phyloP scores from a whole-genome alignment of 78 protist genomes.

The Dictyostelium discoideum region dicty_2.7 NC_007091.3:1825501-1826000 shows the following conservation, averaged over 20 bases:
- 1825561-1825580: constrained; percentile 35
- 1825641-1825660: constrained; percentile 54
- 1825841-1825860: not conserved
- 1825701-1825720: constrained; percentile 25
- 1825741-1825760: constrained; percentile 18
- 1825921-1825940: not conserved
- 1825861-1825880: not conserved
- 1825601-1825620: constrained; percentile 51
- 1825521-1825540: constrained; percentile 34
- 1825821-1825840: not conserved
- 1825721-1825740: constrained; percentile 73
- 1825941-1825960: no score
- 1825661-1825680: constrained; percentile 67
- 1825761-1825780: not conserved
- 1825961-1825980: not conserved
- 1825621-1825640: constrained; percentile 70
- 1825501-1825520: constrained; percentile 12
- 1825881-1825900: not conserved
- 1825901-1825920: not conserved
- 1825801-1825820: not conserved
- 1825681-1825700: constrained; percentile 14
- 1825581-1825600: constrained; percentile 26
- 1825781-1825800: not conserved
- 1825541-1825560: constrained; percentile 8
- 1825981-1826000: not conserved